Base-by-base conservation (phyloP, 345 rosid species). In the Psidium friedrichsthalianum region DNA sequence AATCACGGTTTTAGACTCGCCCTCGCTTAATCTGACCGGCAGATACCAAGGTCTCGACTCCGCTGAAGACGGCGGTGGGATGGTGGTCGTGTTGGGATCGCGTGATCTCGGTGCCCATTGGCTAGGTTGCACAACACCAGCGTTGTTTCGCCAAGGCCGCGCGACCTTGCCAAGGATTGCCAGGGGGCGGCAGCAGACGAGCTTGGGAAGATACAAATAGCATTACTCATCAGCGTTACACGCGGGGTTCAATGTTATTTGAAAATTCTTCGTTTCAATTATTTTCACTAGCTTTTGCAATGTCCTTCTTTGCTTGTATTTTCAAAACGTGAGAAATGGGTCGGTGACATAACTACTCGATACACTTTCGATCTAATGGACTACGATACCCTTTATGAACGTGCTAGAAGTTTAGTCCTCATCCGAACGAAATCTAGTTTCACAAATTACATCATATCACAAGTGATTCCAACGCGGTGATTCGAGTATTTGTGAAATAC, bases 31-130 rank as follows among this genome's bases (percentile, higher is more conserved):
- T 32, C 6, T 18, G 12, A 69, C 24, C 3, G 1, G 24, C 24
- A 11, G 6, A 69, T 3, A 11, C 11, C 11, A 11, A 64, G 44
- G 24, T 3, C 78, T 16, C 21, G 5, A 21, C 12, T 2, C 22
- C 18, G 40, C 11, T 32, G 8, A 4, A 69, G 0, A 69, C 6
- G 1, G 36, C 1, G 47, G 6, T 8, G 42, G 42, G 21, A 0
- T 8, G 11, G 16, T 14, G 54, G 54, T 13, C 16, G 18, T 12
- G 32, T 3, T 5, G 47, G 47, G 78, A 6, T 15, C 36, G 9
- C 12, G 18, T 14, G 42, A 29, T 18, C 74, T 61, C 21, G 5
- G 2, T 7, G 3, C 69, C 12, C 15, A 14, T n/a, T 16, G 1
- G 5, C 69, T 25, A 12, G 18, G 32, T 6, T 12, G 16, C 32